Base-by-base conservation (phyloP, 768 basidiomycete species). In the Lentinula raphanica region DNA sequence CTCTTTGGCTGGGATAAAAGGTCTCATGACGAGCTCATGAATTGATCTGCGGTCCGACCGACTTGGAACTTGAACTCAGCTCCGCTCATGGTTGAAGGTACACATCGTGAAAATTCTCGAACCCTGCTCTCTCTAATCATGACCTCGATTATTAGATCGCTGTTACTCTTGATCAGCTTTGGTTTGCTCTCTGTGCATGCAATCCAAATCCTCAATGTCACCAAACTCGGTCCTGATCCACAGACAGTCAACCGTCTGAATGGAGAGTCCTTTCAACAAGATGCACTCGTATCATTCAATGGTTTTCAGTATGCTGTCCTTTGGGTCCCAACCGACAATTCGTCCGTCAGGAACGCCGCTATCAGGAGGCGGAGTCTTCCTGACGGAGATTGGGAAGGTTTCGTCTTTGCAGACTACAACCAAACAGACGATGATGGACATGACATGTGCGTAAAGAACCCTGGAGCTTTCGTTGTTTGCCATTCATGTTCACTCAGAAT, bases 361-460 rank as follows among this genome's bases (percentile, higher is more conserved):
- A 58, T 73, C 7, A 63, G 67, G 3, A 64, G 71, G 13, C 59
- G 73, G 15, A 36, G 64, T 2, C 57, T 73, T 6, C 44, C 53
- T n/a, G 36, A 58, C n/a, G 53, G 56, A 9, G 38, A 48, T 9
- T 72, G 72, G 70, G 65, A 72, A 46, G 67, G 63, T 3, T 64
- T 72, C 32, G 65, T 64, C 5, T 66, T 74, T 50, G 58, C 58
- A 21, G 73, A 74, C 45, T 74, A 74, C 56, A 67, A 70, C 46
- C 70, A 73, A 40, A 71, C 71, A 2, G 67, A 71, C 7, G 73
- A 74, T 39, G 73, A 74, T 28, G 73, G 73, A 0, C 72, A 74
- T 44, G 68, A 73, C 51, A 62, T 69, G 71, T 70, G 54, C 8
- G 56, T 28, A 31, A n/a, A 32, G 3, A 38, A 21, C 25, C 7